Conservation (phyloP, 306 rosid genomes). For the Psophocarpus tetragonolobus region DNA sequence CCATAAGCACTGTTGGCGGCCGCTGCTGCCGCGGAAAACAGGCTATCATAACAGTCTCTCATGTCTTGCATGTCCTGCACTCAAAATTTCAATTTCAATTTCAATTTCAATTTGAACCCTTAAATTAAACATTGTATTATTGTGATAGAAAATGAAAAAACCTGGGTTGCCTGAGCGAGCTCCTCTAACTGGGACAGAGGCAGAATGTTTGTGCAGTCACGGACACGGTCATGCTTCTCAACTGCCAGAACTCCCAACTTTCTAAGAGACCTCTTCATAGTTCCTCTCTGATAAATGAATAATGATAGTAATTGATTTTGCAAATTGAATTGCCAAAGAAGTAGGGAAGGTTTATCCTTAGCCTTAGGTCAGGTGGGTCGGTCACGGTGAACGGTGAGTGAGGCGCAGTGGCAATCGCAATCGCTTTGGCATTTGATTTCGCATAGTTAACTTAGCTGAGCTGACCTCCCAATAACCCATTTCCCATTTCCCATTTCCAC, state of each 20-base stretch:
- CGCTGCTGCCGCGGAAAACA: constrained; percentile 84
- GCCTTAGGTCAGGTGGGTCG: too few species aligned
- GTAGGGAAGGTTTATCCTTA: too few species aligned
- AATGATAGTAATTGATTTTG: background rate
- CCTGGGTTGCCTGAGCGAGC: constrained; percentile 78
- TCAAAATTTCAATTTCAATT: background rate
- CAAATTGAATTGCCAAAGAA: background rate
- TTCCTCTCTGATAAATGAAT: background rate
- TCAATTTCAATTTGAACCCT: constrained; percentile 20
- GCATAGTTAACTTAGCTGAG: background rate
- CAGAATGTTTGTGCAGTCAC: constrained; percentile 45
- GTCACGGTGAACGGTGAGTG: background rate
- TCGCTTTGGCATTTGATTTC: too few species aligned
- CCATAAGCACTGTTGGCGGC: constrained; percentile 80
- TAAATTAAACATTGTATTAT: background rate
- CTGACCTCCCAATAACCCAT: background rate
- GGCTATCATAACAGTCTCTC: constrained; percentile 79
- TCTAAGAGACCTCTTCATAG: constrained; percentile 64
- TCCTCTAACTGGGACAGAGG: constrained; percentile 64
- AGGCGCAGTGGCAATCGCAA: too few species aligned
- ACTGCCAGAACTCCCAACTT: constrained; percentile 64
- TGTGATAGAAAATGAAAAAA: background rate
- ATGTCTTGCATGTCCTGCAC: constrained; percentile 77
- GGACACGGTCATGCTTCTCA: constrained; percentile 55
- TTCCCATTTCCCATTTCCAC: background rate